Conservation (phyloP, 108 stramenopile genomes). For the Fistulifera pelliculosa region DNA sequence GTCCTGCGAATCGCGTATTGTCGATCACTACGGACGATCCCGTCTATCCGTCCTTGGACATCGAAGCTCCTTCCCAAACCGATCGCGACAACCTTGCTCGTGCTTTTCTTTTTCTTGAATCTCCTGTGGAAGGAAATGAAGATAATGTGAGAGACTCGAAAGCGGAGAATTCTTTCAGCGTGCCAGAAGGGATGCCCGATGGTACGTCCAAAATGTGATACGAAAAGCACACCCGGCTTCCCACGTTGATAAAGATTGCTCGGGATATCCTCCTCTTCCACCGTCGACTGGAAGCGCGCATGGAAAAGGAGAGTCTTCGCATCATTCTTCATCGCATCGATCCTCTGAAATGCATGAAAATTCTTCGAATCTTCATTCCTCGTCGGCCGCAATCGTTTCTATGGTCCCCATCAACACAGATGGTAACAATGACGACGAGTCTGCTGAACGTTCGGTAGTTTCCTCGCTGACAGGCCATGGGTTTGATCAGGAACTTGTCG, state of each 20-base stretch:
- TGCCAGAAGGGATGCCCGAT: not conserved
- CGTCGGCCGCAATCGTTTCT: not conserved
- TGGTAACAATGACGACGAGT: not conserved
- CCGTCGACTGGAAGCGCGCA: not conserved
- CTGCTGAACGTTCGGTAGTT: conserved; percentile 34
- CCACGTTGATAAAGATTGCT: not conserved
- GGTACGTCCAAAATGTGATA: not conserved
- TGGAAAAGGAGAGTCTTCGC: not conserved
- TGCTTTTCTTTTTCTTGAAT: conserved; percentile 69
- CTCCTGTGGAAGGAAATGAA: conserved; percentile 47
- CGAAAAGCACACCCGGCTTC: not conserved
- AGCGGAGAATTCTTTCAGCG: not conserved
- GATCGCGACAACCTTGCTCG: conserved; percentile 84
- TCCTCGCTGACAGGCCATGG: conserved; percentile 80
- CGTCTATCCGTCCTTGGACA: conserved; percentile 49
- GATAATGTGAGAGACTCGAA: not conserved
- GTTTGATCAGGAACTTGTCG: conserved; percentile 83
- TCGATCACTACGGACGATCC: conserved; percentile 47
- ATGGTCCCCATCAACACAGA: not conserved
- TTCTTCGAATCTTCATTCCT: not conserved
- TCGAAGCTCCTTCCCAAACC: conserved; percentile 76
- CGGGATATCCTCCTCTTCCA: not conserved
- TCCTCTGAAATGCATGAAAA: not conserved
- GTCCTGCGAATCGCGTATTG: conserved; percentile 40
- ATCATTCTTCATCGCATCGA: not conserved